Conservation (phyloP, 2,329 filamentous ascomycete genomes). For the Xylaria arbuscula region DNA sequence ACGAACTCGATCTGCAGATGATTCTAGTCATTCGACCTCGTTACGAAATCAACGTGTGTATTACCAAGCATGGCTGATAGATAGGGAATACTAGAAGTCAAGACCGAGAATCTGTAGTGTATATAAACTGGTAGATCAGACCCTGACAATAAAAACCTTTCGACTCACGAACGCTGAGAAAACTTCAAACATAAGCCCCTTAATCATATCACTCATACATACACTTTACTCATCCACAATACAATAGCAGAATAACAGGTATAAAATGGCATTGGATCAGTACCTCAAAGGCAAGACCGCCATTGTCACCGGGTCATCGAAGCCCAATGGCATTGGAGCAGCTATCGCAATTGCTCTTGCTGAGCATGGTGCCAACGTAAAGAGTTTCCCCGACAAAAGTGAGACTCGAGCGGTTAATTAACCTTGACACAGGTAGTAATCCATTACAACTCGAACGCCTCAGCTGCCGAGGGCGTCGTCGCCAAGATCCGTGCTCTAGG, state of each 20-base stretch:
- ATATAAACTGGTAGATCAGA: background rate
- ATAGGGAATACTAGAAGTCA: background rate
- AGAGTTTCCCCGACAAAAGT: constrained; percentile 28
- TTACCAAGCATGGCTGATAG: background rate
- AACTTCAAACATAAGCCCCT: background rate
- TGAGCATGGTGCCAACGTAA: constrained; percentile 54
- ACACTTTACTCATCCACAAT: background rate
- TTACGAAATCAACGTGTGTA: background rate
- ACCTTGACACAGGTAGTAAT: background rate
- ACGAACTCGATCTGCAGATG: background rate
- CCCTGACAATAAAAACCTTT: background rate
- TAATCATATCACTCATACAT: background rate
- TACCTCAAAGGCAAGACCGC: constrained; percentile 51
- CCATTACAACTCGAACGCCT: background rate
- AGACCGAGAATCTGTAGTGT: background rate
- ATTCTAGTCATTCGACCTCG: background rate
- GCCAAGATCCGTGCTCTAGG: background rate
- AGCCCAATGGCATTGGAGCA: constrained; percentile 58
- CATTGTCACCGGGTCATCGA: constrained; percentile 59
- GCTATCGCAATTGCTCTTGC: constrained; percentile 54
- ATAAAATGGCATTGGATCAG: background rate
- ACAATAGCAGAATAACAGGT: background rate
- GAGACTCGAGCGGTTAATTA: background rate
- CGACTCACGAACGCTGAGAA: background rate
- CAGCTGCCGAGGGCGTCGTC: background rate